Conservation (phyloP, 2,329 filamentous ascomycete genomes). For the Chaetoscypha palmicola region DNA sequence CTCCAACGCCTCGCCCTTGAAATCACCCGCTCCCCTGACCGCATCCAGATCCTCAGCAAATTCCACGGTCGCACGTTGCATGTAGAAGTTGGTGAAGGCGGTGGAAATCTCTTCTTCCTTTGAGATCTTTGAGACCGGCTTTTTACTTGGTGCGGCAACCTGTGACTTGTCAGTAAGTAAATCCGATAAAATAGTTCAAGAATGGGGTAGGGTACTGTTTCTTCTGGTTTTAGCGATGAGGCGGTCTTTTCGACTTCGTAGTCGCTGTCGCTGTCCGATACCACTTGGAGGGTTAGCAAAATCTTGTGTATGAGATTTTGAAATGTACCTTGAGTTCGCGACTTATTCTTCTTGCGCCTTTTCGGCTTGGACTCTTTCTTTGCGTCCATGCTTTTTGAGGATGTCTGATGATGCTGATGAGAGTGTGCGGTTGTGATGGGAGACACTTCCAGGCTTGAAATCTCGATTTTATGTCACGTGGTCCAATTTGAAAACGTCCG, state of each 20-base stretch:
- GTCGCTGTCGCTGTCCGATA: conserved; percentile 19
- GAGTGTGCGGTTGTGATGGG: too few relatives aligned
- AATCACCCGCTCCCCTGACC: conserved; percentile 62
- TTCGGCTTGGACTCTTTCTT: conserved; percentile 16
- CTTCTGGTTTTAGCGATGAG: background rate
- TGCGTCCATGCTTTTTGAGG: too few relatives aligned
- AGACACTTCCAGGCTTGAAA: too few relatives aligned
- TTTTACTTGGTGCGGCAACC: too few relatives aligned
- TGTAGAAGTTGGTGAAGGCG: conserved; percentile 57
- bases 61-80: conserved; percentile 61
- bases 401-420: too few relatives aligned
- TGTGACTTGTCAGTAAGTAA: too few relatives aligned
- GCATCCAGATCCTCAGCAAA: conserved; percentile 69
- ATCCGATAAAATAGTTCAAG: too few relatives aligned
- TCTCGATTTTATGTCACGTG: too few relatives aligned
- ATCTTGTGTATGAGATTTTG: conserved; percentile 6
- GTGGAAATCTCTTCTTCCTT: conserved; percentile 18
- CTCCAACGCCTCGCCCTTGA: conserved; percentile 55
- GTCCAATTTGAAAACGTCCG: too few relatives aligned
- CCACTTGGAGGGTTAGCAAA: too few relatives aligned
- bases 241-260: conserved; percentile 4
- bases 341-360: conserved; percentile 27
- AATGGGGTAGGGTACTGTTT: conserved; percentile 3
- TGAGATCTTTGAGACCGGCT: too few relatives aligned
- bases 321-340: conserved; percentile 25